phyloP scores from a whole-genome alignment of 1,284 basidiomycete genomes.

The Melanopsichium pennsylvanicum region DNA sequence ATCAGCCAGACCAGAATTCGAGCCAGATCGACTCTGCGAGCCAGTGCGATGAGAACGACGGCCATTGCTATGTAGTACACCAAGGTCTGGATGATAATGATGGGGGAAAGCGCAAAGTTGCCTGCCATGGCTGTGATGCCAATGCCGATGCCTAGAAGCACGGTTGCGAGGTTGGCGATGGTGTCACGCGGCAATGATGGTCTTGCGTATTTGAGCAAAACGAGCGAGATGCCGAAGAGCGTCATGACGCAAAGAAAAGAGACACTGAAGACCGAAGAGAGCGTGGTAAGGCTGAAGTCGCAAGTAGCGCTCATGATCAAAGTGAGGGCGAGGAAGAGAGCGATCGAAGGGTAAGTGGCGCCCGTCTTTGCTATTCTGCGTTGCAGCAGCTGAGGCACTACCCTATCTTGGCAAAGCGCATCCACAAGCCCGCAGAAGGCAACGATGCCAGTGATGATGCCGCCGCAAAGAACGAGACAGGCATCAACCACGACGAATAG shows the following conservation, averaged over 20 bases:
- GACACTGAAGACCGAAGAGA: slow-evolving; percentile 65
- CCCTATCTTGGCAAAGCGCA: slow-evolving; percentile 68
- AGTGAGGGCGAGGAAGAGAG: slow-evolving; percentile 71
- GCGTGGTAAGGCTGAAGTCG: slow-evolving; percentile 68
- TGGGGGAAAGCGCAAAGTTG: slow-evolving; percentile 66
- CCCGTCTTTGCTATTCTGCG: slow-evolving; percentile 70
- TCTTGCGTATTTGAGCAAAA: slow-evolving; percentile 74
- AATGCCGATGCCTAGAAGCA: slow-evolving; percentile 70
- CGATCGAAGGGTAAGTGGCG: slow-evolving; percentile 71
- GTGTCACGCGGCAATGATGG: slow-evolving; percentile 70
- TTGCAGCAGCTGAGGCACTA: slow-evolving; percentile 72
- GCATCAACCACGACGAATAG: slow-evolving; percentile 51
- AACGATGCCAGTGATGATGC: slow-evolving; percentile 51
- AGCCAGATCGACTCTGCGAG: slow-evolving; percentile 71
- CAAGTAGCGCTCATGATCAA: slow-evolving; percentile 73
- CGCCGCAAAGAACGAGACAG: slow-evolving; percentile 48
- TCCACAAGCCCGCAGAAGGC: slow-evolving; percentile 40
- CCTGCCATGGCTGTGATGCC: slow-evolving; percentile 72
- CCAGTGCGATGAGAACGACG: slow-evolving; percentile 68
- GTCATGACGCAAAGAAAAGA: slow-evolving; percentile 75
- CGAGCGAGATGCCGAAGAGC: slow-evolving; percentile 73
- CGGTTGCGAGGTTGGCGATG: slow-evolving; percentile 67
- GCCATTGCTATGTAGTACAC: slow-evolving; percentile 66
- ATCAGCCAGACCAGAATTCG: slow-evolving; percentile 73
- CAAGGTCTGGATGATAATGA: slow-evolving; percentile 71